Conservation (phyloP, 2,329 filamentous ascomycete species). For the Fusarium piperis region DNA sequence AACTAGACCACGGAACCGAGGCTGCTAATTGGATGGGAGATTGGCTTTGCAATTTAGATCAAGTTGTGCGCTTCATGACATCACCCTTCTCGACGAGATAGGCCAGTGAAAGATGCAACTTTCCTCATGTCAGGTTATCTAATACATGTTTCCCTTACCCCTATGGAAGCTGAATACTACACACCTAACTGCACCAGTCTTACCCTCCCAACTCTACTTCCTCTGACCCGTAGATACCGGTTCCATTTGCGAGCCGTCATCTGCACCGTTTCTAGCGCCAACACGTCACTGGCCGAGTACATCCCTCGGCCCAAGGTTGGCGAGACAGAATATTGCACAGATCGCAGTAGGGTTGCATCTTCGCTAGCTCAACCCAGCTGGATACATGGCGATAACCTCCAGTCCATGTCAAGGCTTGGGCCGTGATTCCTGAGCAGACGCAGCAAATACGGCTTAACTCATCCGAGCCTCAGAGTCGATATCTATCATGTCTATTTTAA, state of each 20-base stretch:
- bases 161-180: neutral
- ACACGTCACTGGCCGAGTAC: too few species aligned
- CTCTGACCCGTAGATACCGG: neutral
- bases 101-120: neutral
- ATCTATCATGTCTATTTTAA: neutral
- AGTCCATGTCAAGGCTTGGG: neutral
- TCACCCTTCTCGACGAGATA: neutral
- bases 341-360: neutral
- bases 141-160: neutral
- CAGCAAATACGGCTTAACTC: neutral
- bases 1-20: neutral
- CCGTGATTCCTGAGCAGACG: neutral
- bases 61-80: neutral
- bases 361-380: neutral
- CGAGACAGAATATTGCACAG: neutral
- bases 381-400: neutral
- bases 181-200: neutral
- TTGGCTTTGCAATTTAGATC: accelerated
- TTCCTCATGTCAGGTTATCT: neutral
- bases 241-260: neutral
- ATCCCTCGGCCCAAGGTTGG: too few species aligned
- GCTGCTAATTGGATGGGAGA: neutral
- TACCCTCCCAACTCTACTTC: neutral
- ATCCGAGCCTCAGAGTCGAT: neutral
- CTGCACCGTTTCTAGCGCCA: neutral